Conservation (phyloP, 2,329 filamentous ascomycete species). For the Colletotrichum tabaci region DNA sequence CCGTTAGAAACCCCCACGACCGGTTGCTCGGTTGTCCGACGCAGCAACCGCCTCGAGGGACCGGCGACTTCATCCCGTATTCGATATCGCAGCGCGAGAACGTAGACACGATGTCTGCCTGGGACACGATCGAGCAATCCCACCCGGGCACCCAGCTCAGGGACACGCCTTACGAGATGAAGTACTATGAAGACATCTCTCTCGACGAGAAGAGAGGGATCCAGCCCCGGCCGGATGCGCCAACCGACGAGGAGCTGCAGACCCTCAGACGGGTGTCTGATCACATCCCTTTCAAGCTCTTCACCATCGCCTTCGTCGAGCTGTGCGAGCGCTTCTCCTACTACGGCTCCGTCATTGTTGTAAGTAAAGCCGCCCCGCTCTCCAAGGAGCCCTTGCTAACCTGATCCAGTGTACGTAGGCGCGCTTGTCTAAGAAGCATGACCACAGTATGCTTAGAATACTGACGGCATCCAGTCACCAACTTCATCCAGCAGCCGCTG, state of each 20-base stretch:
- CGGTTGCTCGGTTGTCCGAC: neutral
- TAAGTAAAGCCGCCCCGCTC: conserved; percentile 57
- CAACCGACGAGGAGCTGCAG: conserved; percentile 66
- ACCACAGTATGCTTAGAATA: too few relatives aligned
- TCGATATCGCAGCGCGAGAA: conserved; percentile 13
- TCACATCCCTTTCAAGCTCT: conserved; percentile 71
- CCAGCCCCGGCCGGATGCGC: conserved; percentile 47
- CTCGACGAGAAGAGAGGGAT: conserved; percentile 50
- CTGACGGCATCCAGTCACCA: conserved; percentile 59
- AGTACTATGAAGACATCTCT: conserved; percentile 42
- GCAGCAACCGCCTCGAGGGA: neutral
- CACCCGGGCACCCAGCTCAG: conserved; percentile 48
- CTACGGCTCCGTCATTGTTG: conserved; percentile 78
- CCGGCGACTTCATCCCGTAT: neutral
- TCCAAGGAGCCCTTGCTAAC: neutral
- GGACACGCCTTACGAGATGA: conserved; percentile 31
- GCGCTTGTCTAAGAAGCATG: neutral
- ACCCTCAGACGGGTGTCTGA: conserved; percentile 69
- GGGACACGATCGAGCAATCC: conserved; percentile 54
- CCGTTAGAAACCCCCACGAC: neutral
- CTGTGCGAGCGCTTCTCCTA: conserved; percentile 82
- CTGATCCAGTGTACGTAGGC: conserved; percentile 18
- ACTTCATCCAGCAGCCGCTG: conserved; percentile 74
- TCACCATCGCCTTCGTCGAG: conserved; percentile 77
- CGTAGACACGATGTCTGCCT: conserved; percentile 48